phyloP scores from a whole-genome alignment of 441 rosid species.

The Dalechampia spathulata region DNA sequence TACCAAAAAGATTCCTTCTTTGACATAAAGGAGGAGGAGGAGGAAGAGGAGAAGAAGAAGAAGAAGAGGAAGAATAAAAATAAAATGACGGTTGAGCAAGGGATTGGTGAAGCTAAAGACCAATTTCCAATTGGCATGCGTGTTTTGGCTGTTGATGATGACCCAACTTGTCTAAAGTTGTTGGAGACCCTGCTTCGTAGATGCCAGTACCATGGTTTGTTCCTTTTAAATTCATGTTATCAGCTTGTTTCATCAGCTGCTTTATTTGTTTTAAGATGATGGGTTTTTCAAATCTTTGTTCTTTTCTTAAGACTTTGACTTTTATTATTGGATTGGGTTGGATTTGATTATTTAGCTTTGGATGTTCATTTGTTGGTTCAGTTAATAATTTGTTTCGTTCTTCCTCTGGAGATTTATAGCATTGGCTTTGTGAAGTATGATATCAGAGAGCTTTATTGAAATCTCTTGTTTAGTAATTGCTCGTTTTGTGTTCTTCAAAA shows the following conservation, averaged over 20 bases:
- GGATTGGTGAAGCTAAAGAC: slow-evolving; percentile 31
- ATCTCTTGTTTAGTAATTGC: background rate
- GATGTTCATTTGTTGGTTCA: no score
- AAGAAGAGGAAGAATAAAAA: no score
- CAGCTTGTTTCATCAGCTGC: no score
- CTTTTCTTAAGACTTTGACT: slow-evolving; percentile 9
- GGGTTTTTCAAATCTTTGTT: slow-evolving; percentile 2
- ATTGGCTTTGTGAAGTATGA: slow-evolving; percentile 6
- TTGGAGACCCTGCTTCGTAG: slow-evolving; percentile 61
- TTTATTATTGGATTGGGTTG: background rate
- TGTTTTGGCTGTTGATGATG: slow-evolving; percentile 95
- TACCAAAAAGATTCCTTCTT: background rate
- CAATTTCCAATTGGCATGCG: slow-evolving; percentile 83
- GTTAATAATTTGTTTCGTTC: background rate
- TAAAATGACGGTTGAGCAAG: slow-evolving; percentile 58
- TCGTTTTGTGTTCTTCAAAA: background rate
- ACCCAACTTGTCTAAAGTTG: slow-evolving; percentile 66
- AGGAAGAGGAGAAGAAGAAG: no score
- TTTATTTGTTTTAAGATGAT: no score
- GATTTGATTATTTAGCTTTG: background rate
- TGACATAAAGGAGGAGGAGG: no score
- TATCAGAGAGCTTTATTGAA: background rate
- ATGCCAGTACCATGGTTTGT: slow-evolving; percentile 69
- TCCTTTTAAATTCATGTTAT: background rate
- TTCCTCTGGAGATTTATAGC: no score